Conservation (phyloP, 768 basidiomycete species). For the Calocybe gangraenosa region DNA sequence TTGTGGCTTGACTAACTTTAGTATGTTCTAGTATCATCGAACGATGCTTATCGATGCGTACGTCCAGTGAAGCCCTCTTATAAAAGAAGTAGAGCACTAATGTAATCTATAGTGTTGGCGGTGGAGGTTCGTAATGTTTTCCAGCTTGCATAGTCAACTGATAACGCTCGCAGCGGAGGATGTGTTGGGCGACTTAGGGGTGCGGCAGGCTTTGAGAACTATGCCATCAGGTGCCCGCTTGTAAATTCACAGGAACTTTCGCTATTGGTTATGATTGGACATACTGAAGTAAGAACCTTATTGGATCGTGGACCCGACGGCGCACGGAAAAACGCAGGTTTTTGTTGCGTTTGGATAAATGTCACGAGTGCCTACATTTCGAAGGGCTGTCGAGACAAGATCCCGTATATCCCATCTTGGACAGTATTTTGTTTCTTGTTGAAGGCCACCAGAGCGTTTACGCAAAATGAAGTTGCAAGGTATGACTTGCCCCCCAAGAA, state of each 20-base stretch:
- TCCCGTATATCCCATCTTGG: no score
- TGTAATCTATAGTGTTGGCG: constrained; percentile 8
- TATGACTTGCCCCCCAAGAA: no score
- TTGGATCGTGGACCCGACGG: no score
- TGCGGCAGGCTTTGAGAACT: constrained; percentile 64
- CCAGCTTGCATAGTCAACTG: background rate
- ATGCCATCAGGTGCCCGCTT: constrained; percentile 62
- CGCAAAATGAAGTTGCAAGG: no score
- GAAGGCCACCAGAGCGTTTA: no score
- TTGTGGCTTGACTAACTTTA: background rate
- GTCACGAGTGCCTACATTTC: no score
- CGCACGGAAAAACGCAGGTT: background rate
- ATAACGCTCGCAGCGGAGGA: constrained; percentile 44
- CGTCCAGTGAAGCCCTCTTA: constrained; percentile 14
- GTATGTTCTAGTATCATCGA: constrained; percentile 38
- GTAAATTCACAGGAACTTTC: no score
- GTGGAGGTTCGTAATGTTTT: constrained; percentile 13
- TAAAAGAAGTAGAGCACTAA: background rate
- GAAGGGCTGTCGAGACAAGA: no score
- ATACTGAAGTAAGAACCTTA: no score
- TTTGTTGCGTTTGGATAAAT: no score
- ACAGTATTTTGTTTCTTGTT: no score
- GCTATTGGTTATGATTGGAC: no score
- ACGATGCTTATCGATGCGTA: constrained; percentile 53
- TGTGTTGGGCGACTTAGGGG: constrained; percentile 70